Base-by-base conservation (phyloP, 2,329 filamentous ascomycete species). In the Colletotrichum lini region DNA sequence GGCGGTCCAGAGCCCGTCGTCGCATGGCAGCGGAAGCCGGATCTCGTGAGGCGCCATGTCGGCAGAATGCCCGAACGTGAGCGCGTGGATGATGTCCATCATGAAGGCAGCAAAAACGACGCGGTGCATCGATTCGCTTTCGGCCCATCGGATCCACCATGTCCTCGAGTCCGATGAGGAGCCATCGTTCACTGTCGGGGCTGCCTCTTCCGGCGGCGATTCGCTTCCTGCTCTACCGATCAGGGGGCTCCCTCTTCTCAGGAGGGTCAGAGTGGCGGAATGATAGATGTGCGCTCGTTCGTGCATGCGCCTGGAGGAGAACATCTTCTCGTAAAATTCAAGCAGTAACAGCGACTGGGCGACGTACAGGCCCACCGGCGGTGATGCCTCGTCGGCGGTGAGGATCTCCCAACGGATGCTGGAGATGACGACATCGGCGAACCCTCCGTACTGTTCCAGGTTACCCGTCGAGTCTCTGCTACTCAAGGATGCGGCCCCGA, bases 11-110 rank as follows among this genome's bases (percentile, higher is more conserved):
- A 97, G 82, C 2, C 91, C 89, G 80, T 98, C 94, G 76, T 97
- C 94, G 78, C 95, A 98, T 0, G 95, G 95, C 5, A 98, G 84
- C 0, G 94, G 93, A 5, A 98, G 85, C 6, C 94, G 91, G 82
- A 98, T 93, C 80, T 98, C 95, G 77, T 97, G 94, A 1, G 94
- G 93, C 1, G 94, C 93, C 94, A 98, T 97, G 72, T 95, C 94
- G 0, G 94, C 94, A 0, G 92, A 91, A 79, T 98, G 95, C 0
- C 95, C 95, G 77, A 98, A 98, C 91, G 98, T 96, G 26, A 93
- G 95, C 1, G 94, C 94, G 79, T 98, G 95, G 0, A 94, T 92
- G 8, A 94, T 93, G 78, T 98, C 95, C 77, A 97, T 90, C 77
- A 97, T 93, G 79, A 98, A 98, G 0, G 95, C 94, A 0, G 91